A percentile compares a stretch with the other conserved stretches of the same genome.
Conservation (phyloP, 2,329 filamentous ascomycete species). For the Aspergillus floridensis region DNA sequence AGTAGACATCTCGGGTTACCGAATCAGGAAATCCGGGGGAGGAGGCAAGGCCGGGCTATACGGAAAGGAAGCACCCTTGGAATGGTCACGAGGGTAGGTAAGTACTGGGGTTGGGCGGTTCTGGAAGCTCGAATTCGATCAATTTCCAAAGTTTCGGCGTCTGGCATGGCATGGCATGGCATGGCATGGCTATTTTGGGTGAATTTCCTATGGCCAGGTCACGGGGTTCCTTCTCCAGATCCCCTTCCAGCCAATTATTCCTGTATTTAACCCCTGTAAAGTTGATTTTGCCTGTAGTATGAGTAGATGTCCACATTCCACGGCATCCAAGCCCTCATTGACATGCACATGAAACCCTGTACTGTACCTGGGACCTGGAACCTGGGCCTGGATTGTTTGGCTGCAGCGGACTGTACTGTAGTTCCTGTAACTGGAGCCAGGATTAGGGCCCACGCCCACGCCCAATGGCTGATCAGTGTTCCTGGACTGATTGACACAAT, state of each 20-base stretch:
- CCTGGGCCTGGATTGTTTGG: neutral
- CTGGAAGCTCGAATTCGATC: slow-evolving; percentile 8
- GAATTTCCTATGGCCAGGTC: neutral
- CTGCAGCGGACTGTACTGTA: neutral
- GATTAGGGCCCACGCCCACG: neutral
- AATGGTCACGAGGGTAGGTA: slow-evolving; percentile 7
- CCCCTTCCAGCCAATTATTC: too few species aligned
- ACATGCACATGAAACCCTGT: neutral
- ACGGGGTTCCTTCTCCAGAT: neutral
- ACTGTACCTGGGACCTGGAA: neutral
- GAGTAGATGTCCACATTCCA: neutral
- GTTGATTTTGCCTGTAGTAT: too few species aligned
- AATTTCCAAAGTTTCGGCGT: too few species aligned
- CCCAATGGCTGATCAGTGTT: neutral
- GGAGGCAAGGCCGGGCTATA: slow-evolving; percentile 9
- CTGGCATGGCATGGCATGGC: too few species aligned
- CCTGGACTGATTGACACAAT: neutral
- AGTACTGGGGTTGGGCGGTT: slow-evolving; percentile 8
- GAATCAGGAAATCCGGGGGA: slow-evolving; percentile 15
- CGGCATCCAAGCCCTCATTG: neutral
- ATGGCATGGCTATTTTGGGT: neutral
- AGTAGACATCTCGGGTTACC: slow-evolving; percentile 13
- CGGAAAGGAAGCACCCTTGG: slow-evolving; percentile 6
- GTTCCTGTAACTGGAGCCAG: neutral
- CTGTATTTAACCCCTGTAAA: too few species aligned